These are phyloP conservation scores for Ustilago esculenta DNA, from an alignment of 1,284 basidiomycete species.

Conservation along the genomic window DNA sequence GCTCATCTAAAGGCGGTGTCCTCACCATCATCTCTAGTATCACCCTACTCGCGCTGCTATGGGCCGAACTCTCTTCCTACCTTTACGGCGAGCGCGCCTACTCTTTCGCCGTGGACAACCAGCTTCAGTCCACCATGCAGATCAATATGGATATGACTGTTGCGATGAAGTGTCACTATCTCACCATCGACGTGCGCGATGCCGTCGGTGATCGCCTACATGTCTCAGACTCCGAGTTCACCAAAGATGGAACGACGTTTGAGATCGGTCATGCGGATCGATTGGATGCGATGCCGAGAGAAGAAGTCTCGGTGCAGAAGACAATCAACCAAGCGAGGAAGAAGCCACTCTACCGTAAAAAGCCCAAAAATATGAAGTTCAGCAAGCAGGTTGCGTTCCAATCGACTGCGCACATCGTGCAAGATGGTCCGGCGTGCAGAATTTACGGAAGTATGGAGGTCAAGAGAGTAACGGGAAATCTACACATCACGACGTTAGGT, in stretches of 20 bases:
- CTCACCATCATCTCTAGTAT: slow-evolving; percentile 82
- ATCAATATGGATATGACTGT: slow-evolving; percentile 65
- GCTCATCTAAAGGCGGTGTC: slow-evolving; percentile 85
- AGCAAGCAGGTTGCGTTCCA: slow-evolving; percentile 69
- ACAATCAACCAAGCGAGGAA: slow-evolving; percentile 45
- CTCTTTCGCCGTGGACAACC: slow-evolving; percentile 53
- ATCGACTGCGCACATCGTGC: slow-evolving; percentile 61
- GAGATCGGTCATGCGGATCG: slow-evolving; percentile 82
- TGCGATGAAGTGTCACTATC: slow-evolving; percentile 64
- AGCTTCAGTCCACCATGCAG: slow-evolving; percentile 58
- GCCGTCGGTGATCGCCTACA: slow-evolving; percentile 89
- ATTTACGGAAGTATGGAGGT: slow-evolving; percentile 85
- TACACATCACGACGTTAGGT: slow-evolving; percentile 80
- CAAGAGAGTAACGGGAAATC: slow-evolving; percentile 83
- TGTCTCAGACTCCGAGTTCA: slow-evolving; percentile 79
- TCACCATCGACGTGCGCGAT: slow-evolving; percentile 89
- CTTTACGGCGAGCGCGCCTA: slow-evolving; percentile 83
- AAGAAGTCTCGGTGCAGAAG: slow-evolving; percentile 56
- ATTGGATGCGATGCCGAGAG: slow-evolving; percentile 69
- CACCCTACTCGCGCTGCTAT: slow-evolving; percentile 77
- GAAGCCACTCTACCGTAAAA: slow-evolving; percentile 31
- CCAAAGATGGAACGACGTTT: slow-evolving; percentile 80
- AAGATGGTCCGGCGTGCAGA: slow-evolving; percentile 75
- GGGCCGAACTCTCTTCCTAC: slow-evolving; percentile 88
- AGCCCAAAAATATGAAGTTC: slow-evolving; percentile 67